phyloP scores from a whole-genome alignment of 2,329 filamentous ascomycete genomes.

The Trichoderma hamatum region DNA sequence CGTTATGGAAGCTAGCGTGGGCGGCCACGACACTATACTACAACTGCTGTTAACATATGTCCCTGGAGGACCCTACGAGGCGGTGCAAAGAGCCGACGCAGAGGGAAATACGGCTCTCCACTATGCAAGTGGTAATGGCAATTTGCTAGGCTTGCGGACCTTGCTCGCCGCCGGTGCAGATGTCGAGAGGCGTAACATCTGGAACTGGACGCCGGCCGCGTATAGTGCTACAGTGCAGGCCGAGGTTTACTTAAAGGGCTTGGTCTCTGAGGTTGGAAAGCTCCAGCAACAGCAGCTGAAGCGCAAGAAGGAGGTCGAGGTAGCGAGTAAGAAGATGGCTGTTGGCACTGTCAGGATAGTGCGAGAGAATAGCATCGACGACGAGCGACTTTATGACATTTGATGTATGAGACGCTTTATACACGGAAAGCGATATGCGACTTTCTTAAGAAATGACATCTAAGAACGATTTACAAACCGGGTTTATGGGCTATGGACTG shows the following conservation, averaged over 20 bases:
- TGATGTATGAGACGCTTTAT: not conserved
- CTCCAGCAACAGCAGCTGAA: conserved; percentile 44
- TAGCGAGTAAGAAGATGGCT: conserved; percentile 44
- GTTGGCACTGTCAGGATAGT: conserved; percentile 49
- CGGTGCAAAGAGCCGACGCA: conserved; percentile 62
- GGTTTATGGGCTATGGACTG: not conserved
- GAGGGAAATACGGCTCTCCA: conserved; percentile 87
- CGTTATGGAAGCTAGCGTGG: conserved; percentile 65
- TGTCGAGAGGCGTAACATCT: conserved; percentile 70
- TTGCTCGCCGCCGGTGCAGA: conserved; percentile 79
- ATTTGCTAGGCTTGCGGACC: conserved; percentile 75
- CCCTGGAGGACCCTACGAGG: conserved; percentile 55
- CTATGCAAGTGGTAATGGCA: conserved; percentile 81
- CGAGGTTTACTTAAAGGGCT: conserved; percentile 79
- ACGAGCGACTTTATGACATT: conserved; percentile 35
- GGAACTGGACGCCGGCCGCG: conserved; percentile 80
- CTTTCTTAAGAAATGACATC: not conserved
- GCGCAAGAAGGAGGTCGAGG: conserved; percentile 46
- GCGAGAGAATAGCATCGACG: conserved; percentile 42
- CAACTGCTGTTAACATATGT: conserved; percentile 66
- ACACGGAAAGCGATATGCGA: not conserved
- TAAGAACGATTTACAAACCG: not conserved
- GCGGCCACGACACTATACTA: conserved; percentile 66
- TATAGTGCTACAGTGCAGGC: conserved; percentile 82
- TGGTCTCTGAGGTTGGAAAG: conserved; percentile 73